Base-by-base conservation (phyloP, 192 early-diverging fungal species). In the Powellomyces hirtus region DNA sequence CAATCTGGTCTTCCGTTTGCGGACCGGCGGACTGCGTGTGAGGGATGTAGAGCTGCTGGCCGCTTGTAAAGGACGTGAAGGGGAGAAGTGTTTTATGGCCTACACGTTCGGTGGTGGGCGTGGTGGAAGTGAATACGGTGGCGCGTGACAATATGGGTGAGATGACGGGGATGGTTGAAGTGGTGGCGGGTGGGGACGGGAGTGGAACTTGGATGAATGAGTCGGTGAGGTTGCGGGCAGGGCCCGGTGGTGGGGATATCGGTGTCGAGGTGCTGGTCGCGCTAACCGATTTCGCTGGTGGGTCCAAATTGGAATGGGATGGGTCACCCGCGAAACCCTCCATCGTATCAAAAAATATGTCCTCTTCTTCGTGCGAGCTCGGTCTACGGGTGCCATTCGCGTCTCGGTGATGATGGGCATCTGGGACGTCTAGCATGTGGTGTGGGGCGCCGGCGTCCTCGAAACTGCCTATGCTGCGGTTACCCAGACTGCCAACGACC, bases 1-100 rank as follows among this genome's bases (percentile, higher is more conserved):
- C 36, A 3, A 36, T 69, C 92, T 93, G 91, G 77, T 97, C 95
- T 64, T 93, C 90, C 0, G 95, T 94, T 84, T 95, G 82, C 18
- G 88, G 84, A 1, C 90, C 90, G 0, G 86, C 77, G 46, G 92
- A 82, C 82, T 90, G 74, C 27, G 46, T 38, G 26, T 38, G 35
- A 14, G 64, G 64, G 31, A 31, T 27, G 37, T 66, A 66, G 36
- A 46, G 42, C 46, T 8, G 4, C 6, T 14, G 3, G 7, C 22
- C 30, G 20, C 26, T 20, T 31, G 33, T 14, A 31, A 20, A 53
- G 2, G 45, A 64, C 14, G 40, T 16, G 50, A 66, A 56, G 5
- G 49, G 49, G 27, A 66, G 64, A 18, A 38, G 64, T 0, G 53
- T 29, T 57, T 24, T 55, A 30, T 66, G 51, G n/a, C 64, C 64